Evolutionary conservation across 805 yeast species (phyloP), one percentile per base, ranked within the genome.

Genomic region (Hanseniaspora meyeri): DNA sequence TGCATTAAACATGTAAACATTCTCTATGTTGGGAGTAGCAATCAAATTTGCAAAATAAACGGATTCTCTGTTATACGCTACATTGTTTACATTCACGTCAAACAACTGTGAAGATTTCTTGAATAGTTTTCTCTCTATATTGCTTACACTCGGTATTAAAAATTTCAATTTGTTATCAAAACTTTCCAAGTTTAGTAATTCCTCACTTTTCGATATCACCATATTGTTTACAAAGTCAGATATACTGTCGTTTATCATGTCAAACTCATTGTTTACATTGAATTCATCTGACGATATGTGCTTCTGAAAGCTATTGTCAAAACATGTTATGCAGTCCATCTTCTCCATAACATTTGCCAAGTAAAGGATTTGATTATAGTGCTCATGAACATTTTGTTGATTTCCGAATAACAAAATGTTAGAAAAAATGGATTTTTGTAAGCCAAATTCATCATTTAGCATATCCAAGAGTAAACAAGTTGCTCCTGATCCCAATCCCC

Each of bases 401-500:
- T 53, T 53, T 19, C 57, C 57, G 40, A 49, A 53, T 24, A 53
- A 17, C 34, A 53, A 46, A 38, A 38, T 43, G 24, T 53, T 53
- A 16, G 51, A 38, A 20, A 34, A 53, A 4, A 46, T 31, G 2
- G 51, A 17, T 24, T 53, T 53, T 27, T 39, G 34, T 4, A 53
- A 39, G 1, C 51, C 57, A 39, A 53, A 91, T 55, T 88, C 72
- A 66, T 93, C 98, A 57, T 81, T 79, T 57, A 95, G 68, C 16
- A 81, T 73, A 66, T 93, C 97, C 40, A 93, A 69, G 46, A 93
- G 62, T 57, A 78, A 78, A 0, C 95, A 86, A 0, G 98, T 98
- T 39, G 89, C 79, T 3, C 99, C 98, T 0, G 96, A 86, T 0
- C 99, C 99, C 0, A 98, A 93, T 42, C 99, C 99, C 39, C 99